Evolutionary conservation across 1,284 basidiomycete genomes (phyloP), one percentile per base, ranked within the genome.

Genomic region (Sanghuangporus sanghuang): DNA sequence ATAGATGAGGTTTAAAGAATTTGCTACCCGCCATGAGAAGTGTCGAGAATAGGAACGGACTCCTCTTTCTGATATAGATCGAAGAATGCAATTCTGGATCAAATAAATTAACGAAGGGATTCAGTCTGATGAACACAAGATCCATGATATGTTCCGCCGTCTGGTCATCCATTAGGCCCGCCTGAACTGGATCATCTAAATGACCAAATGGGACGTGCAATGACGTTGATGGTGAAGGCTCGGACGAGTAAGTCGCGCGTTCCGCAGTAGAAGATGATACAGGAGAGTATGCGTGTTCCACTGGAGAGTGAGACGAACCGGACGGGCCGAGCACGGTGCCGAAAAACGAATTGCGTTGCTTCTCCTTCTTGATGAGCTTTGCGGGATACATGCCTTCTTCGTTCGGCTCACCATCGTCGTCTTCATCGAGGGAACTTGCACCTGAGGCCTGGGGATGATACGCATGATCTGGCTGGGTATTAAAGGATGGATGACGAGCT

Each of bases 91-190:
- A 76, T 40, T 84, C 78, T 39, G 89, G 87, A 74, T 93, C 92
- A 70, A 93, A 92, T 39, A 93, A 79, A 72, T 91, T 92, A 76
- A 93, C 85, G 74, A 92, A 93, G 12, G 89, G 88, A 72, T 93
- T 93, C 59, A 93, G 81, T 61, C 89, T 87, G 62, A 90, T 73
- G 74, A 89, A 92, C 71, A 93, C 81, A 68, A 83, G 75, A 71
- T 92, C 90, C 67, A 92, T 91, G 46, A 91, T 77, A 56, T 84
- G 79, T 69, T 81, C 80, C 46, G 87, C 89, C 61, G 87, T 83
- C 53, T 80, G 78, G 68, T 90, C 87, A 64, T 80, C 79, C 68
- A 93, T 78, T 66, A 91, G 79, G 36, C 86, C 88, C 59, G 83
- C 81, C 11, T 81, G 77, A 68, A 93, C 81, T 32, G 90, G 91